Percentiles rank a stretch among this genome's conserved stretches.
phyloP scores from a whole-genome alignment of 768 basidiomycete genomes.

The Pisolithus tinctorius region DNA sequence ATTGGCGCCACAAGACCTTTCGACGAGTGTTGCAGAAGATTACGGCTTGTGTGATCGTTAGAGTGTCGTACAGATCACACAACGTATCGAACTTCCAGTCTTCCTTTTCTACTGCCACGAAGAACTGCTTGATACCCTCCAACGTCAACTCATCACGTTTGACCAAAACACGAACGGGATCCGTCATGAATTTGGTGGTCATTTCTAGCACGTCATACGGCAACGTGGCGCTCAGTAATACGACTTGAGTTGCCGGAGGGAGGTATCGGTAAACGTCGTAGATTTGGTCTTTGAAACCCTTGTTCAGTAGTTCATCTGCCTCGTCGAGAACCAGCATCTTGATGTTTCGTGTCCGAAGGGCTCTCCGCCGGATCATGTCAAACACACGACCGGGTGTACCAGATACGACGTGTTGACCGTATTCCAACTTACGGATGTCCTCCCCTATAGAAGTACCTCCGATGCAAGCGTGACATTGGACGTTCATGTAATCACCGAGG shows the following conservation, averaged over 20 bases:
- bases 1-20: slow-evolving; percentile 53
- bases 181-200: slow-evolving; percentile 99
- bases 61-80: slow-evolving; percentile 94
- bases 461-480: slow-evolving; percentile 97
- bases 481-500: slow-evolving; percentile 98
- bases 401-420: slow-evolving; percentile 95
- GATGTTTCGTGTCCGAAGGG: slow-evolving; percentile 91
- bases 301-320: slow-evolving; percentile 94
- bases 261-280: slow-evolving; percentile 98
- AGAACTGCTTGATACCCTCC: slow-evolving; percentile 95
- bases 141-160: slow-evolving; percentile 99
- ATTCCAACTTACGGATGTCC: slow-evolving; percentile 94
- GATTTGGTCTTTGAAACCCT: slow-evolving; percentile 99
- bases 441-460: slow-evolving; percentile 96
- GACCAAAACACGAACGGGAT: slow-evolving; percentile 96
- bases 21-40: slow-evolving; percentile 98
- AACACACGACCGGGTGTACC: slow-evolving; percentile 98
- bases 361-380: slow-evolving; percentile 96
- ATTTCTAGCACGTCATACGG: slow-evolving; percentile 97
- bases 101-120: slow-evolving; percentile 98
- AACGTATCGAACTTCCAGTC: slow-evolving; percentile 99
- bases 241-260: slow-evolving; percentile 95
- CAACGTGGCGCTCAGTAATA: slow-evolving; percentile 91
- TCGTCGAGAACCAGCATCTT: slow-evolving; percentile 96
- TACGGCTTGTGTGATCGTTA: slow-evolving; percentile 98